These are phyloP conservation scores for Fusarium scirpi DNA, from an alignment of 2,329 filamentous ascomycete genomes.

Conservation along the genomic window DNA sequence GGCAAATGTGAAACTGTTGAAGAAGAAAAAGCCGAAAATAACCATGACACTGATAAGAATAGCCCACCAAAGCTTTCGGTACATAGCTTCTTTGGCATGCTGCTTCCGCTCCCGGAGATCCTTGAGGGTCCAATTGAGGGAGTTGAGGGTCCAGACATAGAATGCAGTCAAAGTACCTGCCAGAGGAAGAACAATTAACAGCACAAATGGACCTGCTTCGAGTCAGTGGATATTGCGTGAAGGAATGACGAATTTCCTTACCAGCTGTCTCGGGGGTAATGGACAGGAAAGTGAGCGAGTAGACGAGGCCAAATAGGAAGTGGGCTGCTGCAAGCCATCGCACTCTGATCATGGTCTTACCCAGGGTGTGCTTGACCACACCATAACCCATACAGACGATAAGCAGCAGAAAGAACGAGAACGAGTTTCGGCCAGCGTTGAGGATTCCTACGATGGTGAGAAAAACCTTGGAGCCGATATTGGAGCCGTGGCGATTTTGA, in stretches of 20 bases:
- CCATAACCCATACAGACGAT: conserved; percentile 99
- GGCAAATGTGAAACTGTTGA: conserved; percentile 96
- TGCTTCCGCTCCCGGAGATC: conserved; percentile 96
- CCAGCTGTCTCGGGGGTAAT: conserved; percentile 88
- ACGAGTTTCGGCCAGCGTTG: conserved; percentile 94
- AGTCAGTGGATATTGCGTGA: conserved; percentile 35
- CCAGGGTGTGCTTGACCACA: conserved; percentile 93
- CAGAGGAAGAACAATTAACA: conserved; percentile 92
- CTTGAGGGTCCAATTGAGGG: conserved; percentile 93
- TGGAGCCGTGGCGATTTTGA: conserved; percentile 89
- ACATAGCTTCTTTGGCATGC: conserved; percentile 93
- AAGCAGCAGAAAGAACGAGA: conserved; percentile 96
- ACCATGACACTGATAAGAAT: conserved; percentile 92
- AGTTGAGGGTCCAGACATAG: conserved; percentile 99
- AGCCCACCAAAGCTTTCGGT: conserved; percentile 98
- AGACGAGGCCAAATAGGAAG: conserved; percentile 94
- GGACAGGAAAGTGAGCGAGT: conserved; percentile 88
- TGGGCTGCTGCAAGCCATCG: conserved; percentile 91
- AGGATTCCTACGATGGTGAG: conserved; percentile 93
- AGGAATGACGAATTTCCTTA: conserved; percentile 51
- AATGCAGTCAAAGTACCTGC: conserved; percentile 94
- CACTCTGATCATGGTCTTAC: conserved; percentile 93
- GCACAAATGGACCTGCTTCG: conserved; percentile 79
- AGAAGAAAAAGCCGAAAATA: conserved; percentile 98
- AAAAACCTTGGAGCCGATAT: conserved; percentile 83